Percentiles rank a stretch among this genome's conserved stretches.
Conservation (phyloP, 148 eudicot species). For the Gaultheria prostrata region DNA sequence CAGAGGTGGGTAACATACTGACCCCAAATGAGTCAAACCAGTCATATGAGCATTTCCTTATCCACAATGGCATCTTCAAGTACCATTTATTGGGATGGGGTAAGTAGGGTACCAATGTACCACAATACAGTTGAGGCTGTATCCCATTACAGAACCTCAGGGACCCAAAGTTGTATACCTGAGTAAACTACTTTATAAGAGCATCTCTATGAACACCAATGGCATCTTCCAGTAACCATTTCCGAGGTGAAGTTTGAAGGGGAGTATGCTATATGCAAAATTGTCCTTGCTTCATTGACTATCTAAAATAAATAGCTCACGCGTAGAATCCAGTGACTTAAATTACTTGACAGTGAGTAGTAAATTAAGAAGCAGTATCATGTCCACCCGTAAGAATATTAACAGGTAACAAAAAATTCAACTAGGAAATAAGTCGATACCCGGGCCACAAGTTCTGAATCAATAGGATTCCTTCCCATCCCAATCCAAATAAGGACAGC, state of each 20-base stretch:
- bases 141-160: not conserved
- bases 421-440: slow-evolving; percentile 39
- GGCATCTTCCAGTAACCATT: not conserved
- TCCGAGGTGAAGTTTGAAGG: not conserved
- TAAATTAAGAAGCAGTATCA: not conserved
- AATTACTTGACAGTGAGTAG: not conserved
- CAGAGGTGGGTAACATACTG: not conserved
- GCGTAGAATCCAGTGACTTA: not conserved
- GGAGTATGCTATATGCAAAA: not conserved
- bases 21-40: not conserved
- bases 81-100: not conserved
- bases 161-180: not conserved
- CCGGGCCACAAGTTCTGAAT: slow-evolving; percentile 71
- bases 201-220: not conserved
- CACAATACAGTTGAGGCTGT: not conserved
- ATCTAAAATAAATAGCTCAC: not conserved
- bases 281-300: not conserved
- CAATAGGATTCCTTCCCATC: slow-evolving; percentile 70
- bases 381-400: not conserved
- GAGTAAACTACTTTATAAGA: not conserved
- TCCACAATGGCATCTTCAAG: not conserved
- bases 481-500: slow-evolving; percentile 90
- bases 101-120: not conserved
- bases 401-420: slow-evolving; percentile 10
- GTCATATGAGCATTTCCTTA: not conserved